Conservation (phyloP, 805 yeast genomes). For the Starmerella gropengiesseri region DNA sequence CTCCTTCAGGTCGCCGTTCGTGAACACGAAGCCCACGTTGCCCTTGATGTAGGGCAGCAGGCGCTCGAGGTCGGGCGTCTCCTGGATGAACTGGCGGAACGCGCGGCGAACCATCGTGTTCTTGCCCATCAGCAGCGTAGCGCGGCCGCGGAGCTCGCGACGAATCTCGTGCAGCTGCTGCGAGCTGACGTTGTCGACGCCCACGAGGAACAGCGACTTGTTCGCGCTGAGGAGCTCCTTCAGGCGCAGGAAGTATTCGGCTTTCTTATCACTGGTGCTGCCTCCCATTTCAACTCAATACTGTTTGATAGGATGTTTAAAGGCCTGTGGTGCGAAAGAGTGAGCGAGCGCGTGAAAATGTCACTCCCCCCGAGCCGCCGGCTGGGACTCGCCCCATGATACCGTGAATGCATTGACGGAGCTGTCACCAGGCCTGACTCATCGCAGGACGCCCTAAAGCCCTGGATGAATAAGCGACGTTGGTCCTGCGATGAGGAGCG, state of each 20-base stretch:
- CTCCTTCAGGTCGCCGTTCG: slow-evolving; percentile 85
- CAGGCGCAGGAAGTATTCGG: slow-evolving; percentile 88
- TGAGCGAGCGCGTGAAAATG: slow-evolving; percentile 1
- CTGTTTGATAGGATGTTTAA: slow-evolving; percentile 31
- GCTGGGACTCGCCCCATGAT: background rate
- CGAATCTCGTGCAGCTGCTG: slow-evolving; percentile 99
- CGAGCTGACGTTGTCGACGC: slow-evolving; percentile 99
- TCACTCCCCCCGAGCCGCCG: background rate
- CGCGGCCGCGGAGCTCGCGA: slow-evolving; percentile 89
- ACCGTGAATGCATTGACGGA: too few species aligned
- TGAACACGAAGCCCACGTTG: slow-evolving; percentile 99
- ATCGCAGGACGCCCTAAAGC: slow-evolving; percentile 5
- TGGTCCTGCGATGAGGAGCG: too few species aligned
- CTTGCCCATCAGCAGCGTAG: slow-evolving; percentile 98
- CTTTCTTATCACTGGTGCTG: slow-evolving; percentile 82
- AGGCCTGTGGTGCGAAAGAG: slow-evolving; percentile 21
- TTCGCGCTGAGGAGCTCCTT: slow-evolving; percentile 90
- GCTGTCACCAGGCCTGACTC: too few species aligned
- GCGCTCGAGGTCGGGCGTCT: slow-evolving; percentile 93
- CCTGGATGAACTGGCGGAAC: slow-evolving; percentile 86
- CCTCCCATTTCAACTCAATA: slow-evolving; percentile 91
- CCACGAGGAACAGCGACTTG: slow-evolving; percentile 97
- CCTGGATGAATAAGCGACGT: background rate
- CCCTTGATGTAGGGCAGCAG: slow-evolving; percentile 91
- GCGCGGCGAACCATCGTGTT: slow-evolving; percentile 99